Evolutionary conservation across 345 rosid genomes (phyloP), one percentile per base, ranked within the genome.

Genomic region (Aethionema arabicum): DNA sequence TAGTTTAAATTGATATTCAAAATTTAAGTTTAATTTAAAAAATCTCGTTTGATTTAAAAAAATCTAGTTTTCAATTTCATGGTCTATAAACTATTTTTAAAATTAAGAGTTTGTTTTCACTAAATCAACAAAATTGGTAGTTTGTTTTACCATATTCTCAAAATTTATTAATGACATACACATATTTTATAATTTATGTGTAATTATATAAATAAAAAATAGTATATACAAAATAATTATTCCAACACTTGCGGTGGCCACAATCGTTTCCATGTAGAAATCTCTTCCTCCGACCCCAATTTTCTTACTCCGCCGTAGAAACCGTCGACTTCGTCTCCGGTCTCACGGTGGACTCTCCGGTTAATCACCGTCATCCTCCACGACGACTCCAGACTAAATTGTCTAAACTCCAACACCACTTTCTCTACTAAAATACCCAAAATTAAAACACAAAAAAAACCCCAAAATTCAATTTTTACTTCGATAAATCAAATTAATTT

Each of bases 221-320:
- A 0, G 36, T 4, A 58, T 0, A 8, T 0, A 32, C 0, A 52
- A 16, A 39, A 51, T 6, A 2, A 13, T 33, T 84, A 87, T 56
- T 77, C 83, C 46, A 80, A 66, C 43, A 66, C 64, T 42, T 77
- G 79, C 2, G 58, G 11, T 5, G 99, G 96, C 90, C 83, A 82
- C 32, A 85, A 76, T 35, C 61, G 61, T 74, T 74, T 84, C 99
- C 99, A 93, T 64, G 60, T 78, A 9, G 87, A 67, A 46, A 89
- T 80, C 68, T 87, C 97, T 37, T 83, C 80, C 8, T 73, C 67
- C 6, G 61, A 62, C 50, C 55, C 67, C n/a, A 93, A 67, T 72
- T 85, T 87, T 69, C 91, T 81, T 29, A 93, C 79, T 43, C 97
- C 99, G n/a, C 96, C 97, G 51, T 93, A 93, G 52, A 87, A 93